Evolutionary conservation across 257 asterid species (phyloP), one percentile per base, ranked within the genome.

Genomic region (Nicotiana undulata): DNA sequence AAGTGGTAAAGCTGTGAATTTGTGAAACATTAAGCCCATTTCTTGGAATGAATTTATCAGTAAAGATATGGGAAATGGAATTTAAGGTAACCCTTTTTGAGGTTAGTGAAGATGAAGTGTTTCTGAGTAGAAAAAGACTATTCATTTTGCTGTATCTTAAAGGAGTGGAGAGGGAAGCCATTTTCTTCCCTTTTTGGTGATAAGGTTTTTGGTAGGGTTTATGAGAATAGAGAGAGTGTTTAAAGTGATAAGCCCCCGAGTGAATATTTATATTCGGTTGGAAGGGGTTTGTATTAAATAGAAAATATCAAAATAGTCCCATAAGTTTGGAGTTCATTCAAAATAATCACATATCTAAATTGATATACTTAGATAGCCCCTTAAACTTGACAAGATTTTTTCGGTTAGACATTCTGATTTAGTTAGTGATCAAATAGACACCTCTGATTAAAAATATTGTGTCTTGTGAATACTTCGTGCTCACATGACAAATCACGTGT

Each of bases 201-300:
- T 37, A 51, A 84, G 89, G 85, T 26, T 86, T 86, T 82, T 26
- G 87, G 68, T 82, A 88, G 93, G 93, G 91, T 86, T 91, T 91
- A 87, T 78, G 77, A 52, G 79, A 34, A 60, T 10, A 37, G 81
- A 7, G 11, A 2, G 74, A 67, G 80, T 9, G 40, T 58, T 3
- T 46, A 20, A 32, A 22, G 24, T 2, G 63, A 49, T 74, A 74
- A 40, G 49, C 12, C 49, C 49, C 49, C 49, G 0, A 40, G 12
- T 0, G 49, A 40, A 40, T 0, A 9, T 9, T 40, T 40, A 40
- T 40, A 40, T 40, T 2, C 49, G 49, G 49, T 9, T 40, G 49
- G 49, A 40, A 40, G 3, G 49, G 46, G 12, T 12, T 9, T 40
- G 12, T 40, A 40, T 9, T 9, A 40, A 40, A 40, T 9, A 40